Evolutionary conservation across 2,329 filamentous ascomycete genomes (phyloP).

Genomic region (Fusarium circinatum): DNA sequence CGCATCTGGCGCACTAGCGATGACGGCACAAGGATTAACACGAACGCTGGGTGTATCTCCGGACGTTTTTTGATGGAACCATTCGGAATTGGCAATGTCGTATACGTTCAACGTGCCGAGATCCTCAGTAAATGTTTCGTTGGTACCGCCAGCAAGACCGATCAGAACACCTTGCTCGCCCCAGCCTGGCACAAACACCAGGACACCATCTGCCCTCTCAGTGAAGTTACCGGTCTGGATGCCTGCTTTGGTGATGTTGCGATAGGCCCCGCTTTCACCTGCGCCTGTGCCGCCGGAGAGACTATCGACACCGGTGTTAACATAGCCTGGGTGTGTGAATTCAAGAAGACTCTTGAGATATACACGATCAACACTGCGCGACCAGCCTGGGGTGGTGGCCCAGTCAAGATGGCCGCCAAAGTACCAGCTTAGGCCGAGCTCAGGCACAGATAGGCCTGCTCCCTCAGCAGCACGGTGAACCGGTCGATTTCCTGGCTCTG

Average conservation of each 20-base stretch:
- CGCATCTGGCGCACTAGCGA: slow-evolving; percentile 72
- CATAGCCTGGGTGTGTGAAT: slow-evolving; percentile 77
- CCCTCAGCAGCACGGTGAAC: slow-evolving; percentile 79
- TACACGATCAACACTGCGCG: slow-evolving; percentile 68
- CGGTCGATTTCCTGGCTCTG: slow-evolving; percentile 62
- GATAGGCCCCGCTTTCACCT: slow-evolving; percentile 69
- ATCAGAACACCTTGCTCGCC: slow-evolving; percentile 76
- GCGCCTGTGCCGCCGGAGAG: slow-evolving; percentile 66
- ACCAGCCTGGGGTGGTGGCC: slow-evolving; percentile 71
- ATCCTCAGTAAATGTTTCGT: slow-evolving; percentile 71
- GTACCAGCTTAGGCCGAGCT: slow-evolving; percentile 78
- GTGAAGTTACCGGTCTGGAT: slow-evolving; percentile 75
- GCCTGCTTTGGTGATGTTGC: slow-evolving; percentile 79
- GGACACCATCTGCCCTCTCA: slow-evolving; percentile 76
- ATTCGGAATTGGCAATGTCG: slow-evolving; percentile 67
- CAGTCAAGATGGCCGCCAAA: slow-evolving; percentile 80
- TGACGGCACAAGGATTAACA: slow-evolving; percentile 70
- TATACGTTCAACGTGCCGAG: slow-evolving; percentile 72
- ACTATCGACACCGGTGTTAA: slow-evolving; percentile 69
- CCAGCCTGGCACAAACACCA: slow-evolving; percentile 81
- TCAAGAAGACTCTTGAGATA: slow-evolving; percentile 81
- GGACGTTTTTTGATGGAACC: slow-evolving; percentile 68
- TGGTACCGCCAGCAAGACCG: slow-evolving; percentile 77
- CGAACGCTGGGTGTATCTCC: slow-evolving; percentile 63
- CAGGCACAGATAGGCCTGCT: slow-evolving; percentile 75